Percentiles rank a stretch among this genome's conserved stretches.
Evolutionary conservation across 805 yeast genomes (phyloP).

Genomic region (Maudiozyma pseudohumilis): DNA sequence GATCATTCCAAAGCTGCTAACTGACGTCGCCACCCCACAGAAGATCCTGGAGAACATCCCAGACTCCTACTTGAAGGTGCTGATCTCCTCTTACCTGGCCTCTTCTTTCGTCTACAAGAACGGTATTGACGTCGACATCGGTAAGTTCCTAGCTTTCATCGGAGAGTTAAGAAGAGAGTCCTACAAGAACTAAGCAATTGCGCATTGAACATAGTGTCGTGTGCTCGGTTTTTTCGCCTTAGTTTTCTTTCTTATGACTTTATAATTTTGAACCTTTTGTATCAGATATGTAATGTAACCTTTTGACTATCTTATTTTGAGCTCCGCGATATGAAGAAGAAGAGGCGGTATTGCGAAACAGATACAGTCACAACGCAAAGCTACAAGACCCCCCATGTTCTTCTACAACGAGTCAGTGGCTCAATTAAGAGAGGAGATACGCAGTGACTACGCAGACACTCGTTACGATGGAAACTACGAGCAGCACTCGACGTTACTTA

Average conservation of each 20-base stretch:
- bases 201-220: no score
- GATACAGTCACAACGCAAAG: not conserved
- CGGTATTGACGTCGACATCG: slow-evolving; percentile 72
- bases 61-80: slow-evolving; percentile 73
- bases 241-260: not conserved
- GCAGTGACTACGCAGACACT: not conserved
- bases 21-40: slow-evolving; percentile 55
- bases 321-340: no score
- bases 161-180: slow-evolving; percentile 43
- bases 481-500: no score
- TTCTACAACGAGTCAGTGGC: slow-evolving; percentile 1
- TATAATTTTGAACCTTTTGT: not conserved
- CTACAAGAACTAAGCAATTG: slow-evolving; percentile 1
- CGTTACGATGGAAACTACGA: not conserved
- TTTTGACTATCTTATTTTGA: not conserved
- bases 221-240: no score
- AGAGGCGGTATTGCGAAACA: no score
- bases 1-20: slow-evolving; percentile 68
- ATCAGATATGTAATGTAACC: not conserved
- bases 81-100: slow-evolving; percentile 79
- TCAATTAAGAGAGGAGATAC: not conserved
- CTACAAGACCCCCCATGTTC: not conserved
- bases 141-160: slow-evolving; percentile 61
- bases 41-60: slow-evolving; percentile 71
- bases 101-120: slow-evolving; percentile 74